Base-by-base conservation (phyloP, 176 grass and related monocot species). In the Rhynchospora breviuscula region DNA sequence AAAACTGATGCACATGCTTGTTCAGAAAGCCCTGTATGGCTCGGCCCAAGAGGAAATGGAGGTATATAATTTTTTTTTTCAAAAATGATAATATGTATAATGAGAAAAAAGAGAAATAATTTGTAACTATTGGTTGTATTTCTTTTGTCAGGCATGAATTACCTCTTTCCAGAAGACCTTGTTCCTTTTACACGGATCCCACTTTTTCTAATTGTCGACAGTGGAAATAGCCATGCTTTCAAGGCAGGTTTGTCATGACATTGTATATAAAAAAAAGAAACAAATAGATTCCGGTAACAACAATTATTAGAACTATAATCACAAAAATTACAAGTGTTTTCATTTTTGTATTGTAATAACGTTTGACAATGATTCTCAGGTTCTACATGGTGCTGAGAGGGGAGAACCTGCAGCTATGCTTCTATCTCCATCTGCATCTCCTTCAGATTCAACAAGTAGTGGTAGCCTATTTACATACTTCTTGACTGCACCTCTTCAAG, bases 161-260 rank as follows among this genome's bases (percentile, higher is more conserved):
- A 91, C 85, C 88, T 99, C 61, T 99, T 88, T 88, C 93, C 97
- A 43, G 97, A 96, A 79, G 93, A 99, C 81, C 85, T 99, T 61
- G 87, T 99, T 89, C 93, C 97, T 51, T 99, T 99, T 81, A 99
- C 97, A 78, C 90, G 93, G 91, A 96, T 85, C 85, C 93, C 97
- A 65, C 91, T 99, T 48, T 96, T 99, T 72, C 89, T 99, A 85
- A 85, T 99, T 84, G 86, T 96, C 18, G 97, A 99, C 48, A 96
- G 97, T 73, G 93, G 96, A 81, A 96, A 89, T 86, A 96, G 97
- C 71, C 89, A 93, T 79, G 91, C 93, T 91, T 99, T 99, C 91
- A 99, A 99, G 93, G 97, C 93, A 95, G 93, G 89, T 93, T 98
- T 98, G 95, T 95, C 86, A 90, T 88, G 94, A 94, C 92, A 94